These are phyloP conservation scores for Phytopythium kandeliae DNA, from an alignment of 352 stramenopile species.

Conservation along the genomic window DNA sequence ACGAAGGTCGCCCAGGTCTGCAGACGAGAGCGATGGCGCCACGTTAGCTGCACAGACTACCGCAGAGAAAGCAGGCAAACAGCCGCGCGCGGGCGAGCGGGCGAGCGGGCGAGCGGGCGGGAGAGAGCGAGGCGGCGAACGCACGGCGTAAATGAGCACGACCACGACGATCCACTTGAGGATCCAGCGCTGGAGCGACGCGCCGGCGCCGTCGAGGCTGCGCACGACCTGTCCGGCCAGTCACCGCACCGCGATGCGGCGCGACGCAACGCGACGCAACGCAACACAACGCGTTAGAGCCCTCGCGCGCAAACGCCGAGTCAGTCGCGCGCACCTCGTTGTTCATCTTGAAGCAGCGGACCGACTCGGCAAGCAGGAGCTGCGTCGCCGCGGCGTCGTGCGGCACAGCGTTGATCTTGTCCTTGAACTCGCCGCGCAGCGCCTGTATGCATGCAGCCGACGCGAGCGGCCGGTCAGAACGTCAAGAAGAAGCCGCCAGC, in stretches of 20 bases:
- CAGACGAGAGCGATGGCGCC: too few species aligned
- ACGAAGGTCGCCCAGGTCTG: too few species aligned
- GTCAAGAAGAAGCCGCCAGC: too few species aligned
- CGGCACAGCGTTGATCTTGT: slow-evolving; percentile 41
- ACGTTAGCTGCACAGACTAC: too few species aligned
- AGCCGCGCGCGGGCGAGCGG: too few species aligned
- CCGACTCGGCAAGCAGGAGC: slow-evolving; percentile 44
- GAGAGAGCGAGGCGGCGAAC: slow-evolving; percentile 4
- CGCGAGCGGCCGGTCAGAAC: too few species aligned
- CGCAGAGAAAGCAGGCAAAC: too few species aligned
- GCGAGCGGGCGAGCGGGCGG: neutral
- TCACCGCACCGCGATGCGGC: too few species aligned
- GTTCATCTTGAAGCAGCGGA: slow-evolving; percentile 60
- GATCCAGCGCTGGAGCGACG: slow-evolving; percentile 40
- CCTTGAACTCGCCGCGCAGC: slow-evolving; percentile 49
- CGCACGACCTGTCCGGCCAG: slow-evolving; percentile 65
- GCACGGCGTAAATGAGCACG: slow-evolving; percentile 38
- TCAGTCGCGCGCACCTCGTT: slow-evolving; percentile 67
- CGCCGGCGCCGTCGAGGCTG: slow-evolving; percentile 48
- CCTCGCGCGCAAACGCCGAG: too few species aligned
- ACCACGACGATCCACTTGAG: slow-evolving; percentile 60
- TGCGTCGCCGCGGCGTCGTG: slow-evolving; percentile 39
- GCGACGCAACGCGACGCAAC: too few species aligned
- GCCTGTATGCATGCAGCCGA: slow-evolving; percentile 14
- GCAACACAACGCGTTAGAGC: too few species aligned